phyloP scores from a whole-genome alignment of 352 stramenopile genomes.

The Phytopythium mirpurense region DNA sequence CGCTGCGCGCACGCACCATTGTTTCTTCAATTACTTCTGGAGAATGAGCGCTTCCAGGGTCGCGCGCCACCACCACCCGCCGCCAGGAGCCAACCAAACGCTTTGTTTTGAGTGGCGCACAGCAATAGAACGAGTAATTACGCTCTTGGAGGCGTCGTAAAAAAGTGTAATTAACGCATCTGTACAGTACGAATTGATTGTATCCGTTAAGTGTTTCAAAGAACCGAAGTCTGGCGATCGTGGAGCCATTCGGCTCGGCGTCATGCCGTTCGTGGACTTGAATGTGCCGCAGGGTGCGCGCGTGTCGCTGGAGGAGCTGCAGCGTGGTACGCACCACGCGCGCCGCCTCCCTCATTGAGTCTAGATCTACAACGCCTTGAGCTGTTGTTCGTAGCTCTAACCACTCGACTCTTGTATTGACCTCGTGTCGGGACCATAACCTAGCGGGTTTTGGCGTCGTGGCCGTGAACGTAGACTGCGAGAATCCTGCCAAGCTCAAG shows the following conservation, averaged over 20 bases:
- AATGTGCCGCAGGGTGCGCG: slow-evolving; percentile 51
- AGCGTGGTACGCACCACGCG: slow-evolving; percentile 37
- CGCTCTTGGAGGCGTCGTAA: neutral
- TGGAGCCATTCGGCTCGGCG: no score
- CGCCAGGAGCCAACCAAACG: neutral
- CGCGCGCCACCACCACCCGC: neutral
- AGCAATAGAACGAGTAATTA: slow-evolving; percentile 7
- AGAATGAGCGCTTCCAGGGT: slow-evolving; percentile 6
- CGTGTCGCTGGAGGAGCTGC: slow-evolving; percentile 51
- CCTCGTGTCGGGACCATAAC: no score
- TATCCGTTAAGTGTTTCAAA: no score
- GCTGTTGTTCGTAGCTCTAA: neutral
- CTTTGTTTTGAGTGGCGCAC: slow-evolving; percentile 5
- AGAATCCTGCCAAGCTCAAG: slow-evolving; percentile 50
- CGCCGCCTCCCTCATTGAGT: no score
- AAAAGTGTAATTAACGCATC: no score
- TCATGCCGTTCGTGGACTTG: slow-evolving; percentile 72
- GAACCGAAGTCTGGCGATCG: no score
- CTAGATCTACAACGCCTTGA: no score
- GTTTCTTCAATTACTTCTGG: slow-evolving; percentile 36
- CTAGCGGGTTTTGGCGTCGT: slow-evolving; percentile 64
- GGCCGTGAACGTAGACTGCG: slow-evolving; percentile 57
- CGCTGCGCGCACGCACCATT: slow-evolving; percentile 37
- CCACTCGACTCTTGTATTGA: neutral
- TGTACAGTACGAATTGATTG: no score